phyloP scores from a whole-genome alignment of 257 asterid species.

The Perilla frutescens region DNA sequence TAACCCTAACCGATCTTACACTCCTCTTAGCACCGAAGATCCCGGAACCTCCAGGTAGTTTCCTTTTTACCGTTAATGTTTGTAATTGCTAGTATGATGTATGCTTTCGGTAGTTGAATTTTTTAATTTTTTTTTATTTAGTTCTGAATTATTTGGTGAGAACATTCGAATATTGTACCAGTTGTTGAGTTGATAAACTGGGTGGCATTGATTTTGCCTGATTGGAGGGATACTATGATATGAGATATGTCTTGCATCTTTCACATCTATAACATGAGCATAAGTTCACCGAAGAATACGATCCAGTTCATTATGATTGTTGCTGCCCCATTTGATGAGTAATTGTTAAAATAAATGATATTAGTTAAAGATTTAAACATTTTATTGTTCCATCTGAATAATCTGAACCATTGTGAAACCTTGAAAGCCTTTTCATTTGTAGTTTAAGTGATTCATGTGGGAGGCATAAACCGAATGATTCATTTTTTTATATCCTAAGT shows the following conservation, averaged over 20 bases:
- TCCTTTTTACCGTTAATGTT: neutral
- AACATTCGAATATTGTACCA: neutral
- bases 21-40: constrained; percentile 55
- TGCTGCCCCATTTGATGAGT: neutral
- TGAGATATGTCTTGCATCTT: neutral
- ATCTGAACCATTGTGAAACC: constrained; percentile 18
- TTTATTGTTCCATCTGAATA: neutral
- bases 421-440: constrained; percentile 12
- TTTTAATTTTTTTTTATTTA: constrained; percentile 2
- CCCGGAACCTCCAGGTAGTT: constrained; percentile 55
- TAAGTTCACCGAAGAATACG: constrained; percentile 12
- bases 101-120: constrained; percentile 4
- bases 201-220: constrained; percentile 22
- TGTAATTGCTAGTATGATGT: constrained; percentile 33
- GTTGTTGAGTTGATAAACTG: constrained; percentile 21
- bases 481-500: constrained; percentile 4
- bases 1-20: constrained; percentile 59
- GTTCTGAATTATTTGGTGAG: constrained; percentile 7
- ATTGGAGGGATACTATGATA: constrained; percentile 18
- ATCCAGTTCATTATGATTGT: constrained; percentile 12
- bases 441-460: neutral
- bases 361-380: neutral
- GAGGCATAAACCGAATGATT: neutral
- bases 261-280: neutral
- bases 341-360: neutral